Percentiles rank a stretch among this genome's conserved stretches.
phyloP scores from a whole-genome alignment of 306 rosid species.

The Aeschynomene evenia region DNA sequence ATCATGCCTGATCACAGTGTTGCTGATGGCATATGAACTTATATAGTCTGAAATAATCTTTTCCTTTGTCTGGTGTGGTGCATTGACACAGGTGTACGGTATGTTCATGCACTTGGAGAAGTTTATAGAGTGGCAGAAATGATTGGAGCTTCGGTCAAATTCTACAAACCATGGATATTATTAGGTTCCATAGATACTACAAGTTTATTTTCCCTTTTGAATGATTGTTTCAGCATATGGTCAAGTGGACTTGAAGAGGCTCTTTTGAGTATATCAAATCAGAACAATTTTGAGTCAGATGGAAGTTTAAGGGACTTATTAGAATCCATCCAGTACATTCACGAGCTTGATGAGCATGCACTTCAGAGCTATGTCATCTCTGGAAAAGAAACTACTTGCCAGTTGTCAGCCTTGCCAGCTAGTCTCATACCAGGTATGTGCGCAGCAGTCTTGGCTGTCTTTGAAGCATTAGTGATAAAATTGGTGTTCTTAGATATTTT shows the following conservation, averaged over 20 bases:
- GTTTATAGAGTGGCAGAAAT: constrained; percentile 74
- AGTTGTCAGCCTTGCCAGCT: constrained; percentile 63
- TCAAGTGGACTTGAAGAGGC: constrained; percentile 77
- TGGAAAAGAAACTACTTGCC: constrained; percentile 60
- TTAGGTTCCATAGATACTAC: constrained; percentile 42
- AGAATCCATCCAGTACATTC: constrained; percentile 59
- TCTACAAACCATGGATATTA: constrained; percentile 73
- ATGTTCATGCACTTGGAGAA: constrained; percentile 78
- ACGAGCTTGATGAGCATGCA: constrained; percentile 54
- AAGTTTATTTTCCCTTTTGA: constrained; percentile 50
- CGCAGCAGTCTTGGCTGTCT: constrained; percentile 11
- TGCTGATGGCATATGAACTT: constrained; percentile 26
- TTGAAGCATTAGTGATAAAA: not conserved
- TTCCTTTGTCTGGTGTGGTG: constrained; percentile 22
- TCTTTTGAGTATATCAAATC: constrained; percentile 48
- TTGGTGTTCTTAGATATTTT: not conserved
- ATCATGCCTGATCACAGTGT: constrained; percentile 19
- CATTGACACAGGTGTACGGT: constrained; percentile 56
- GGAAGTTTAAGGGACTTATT: constrained; percentile 41
- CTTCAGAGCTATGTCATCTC: constrained; percentile 50
- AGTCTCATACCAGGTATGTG: constrained; percentile 68
- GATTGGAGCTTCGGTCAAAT: constrained; percentile 62
- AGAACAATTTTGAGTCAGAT: constrained; percentile 33
- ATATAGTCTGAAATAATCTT: constrained; percentile 8
- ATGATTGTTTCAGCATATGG: constrained; percentile 68